Evolutionary conservation across 1,284 basidiomycete genomes (phyloP), one percentile per base, ranked within the genome.

Genomic region (Malassezia sympodialis): DNA sequence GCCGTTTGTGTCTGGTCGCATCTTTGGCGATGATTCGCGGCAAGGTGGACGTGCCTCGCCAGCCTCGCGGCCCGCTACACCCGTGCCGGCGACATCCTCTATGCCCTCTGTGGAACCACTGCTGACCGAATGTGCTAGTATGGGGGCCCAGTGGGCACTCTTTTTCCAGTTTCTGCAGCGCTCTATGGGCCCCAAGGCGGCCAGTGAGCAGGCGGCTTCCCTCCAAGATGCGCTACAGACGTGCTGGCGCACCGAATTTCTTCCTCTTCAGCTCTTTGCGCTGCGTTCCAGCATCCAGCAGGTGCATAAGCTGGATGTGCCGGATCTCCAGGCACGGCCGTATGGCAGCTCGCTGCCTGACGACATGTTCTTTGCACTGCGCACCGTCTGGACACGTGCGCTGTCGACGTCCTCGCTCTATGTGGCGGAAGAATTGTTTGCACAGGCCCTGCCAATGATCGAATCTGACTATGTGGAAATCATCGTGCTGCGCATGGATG

Each of bases 221-320:
- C 17, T 83, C 7, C 84, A 96, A 53, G 81, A 85, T 24, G 79
- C 82, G 52, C 37, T 72, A 15, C 56, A 61, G 7, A 52, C 57
- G 14, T 28, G 59, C 11, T 79, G 91, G 28, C 76, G 76, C 8
- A 81, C 80, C 15, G 90, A 86, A 68, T 96, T 94, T 69, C 80
- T 84, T 34, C 90, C 91, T 1, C 79, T 98, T 56, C 93, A 98
- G 74, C 77, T 84, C 3, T 96, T 90, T 90, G 96, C 91, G 75
- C 81, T 86, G 15, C 83, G 87, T n/a, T 84, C 82, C 11, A 85
- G 83, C 53, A 83, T 94, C 44, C 87, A 93, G 69, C 91, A 91
- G 79, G 90, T 85, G 59, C 21, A 72, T 52, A 39, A 39, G 15
- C 28, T 58, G 10, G 56, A 58, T 19, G 49, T 42, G 21, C 56